phyloP scores from a whole-genome alignment of 805 yeast genomes.

The Maudiozyma saulgeensis region DNA sequence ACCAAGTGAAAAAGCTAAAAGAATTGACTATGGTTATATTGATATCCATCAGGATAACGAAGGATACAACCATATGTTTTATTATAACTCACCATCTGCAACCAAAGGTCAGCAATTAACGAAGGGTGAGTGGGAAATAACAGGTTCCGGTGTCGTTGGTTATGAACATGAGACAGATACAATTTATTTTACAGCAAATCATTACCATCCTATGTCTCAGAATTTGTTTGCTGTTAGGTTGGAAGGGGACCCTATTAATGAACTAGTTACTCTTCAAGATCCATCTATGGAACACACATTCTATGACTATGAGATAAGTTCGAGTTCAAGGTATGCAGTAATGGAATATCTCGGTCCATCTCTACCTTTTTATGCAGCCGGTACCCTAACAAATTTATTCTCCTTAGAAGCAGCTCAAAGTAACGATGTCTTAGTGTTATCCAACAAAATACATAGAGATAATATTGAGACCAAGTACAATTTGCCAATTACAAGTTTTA shows the following conservation, averaged over 20 bases:
- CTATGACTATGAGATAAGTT: conserved; percentile 45
- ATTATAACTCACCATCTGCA: conserved; percentile 39
- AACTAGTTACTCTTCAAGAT: conserved; percentile 12
- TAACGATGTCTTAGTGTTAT: conserved; percentile 8
- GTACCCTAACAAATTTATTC: conserved; percentile 11
- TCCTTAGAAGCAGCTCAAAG: conserved; percentile 8
- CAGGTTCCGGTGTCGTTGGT: conserved; percentile 35
- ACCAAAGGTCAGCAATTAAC: conserved; percentile 36
- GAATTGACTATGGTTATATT: conserved; percentile 44
- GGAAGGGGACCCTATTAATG: conserved; percentile 5
- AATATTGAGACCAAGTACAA: conserved; percentile 29
- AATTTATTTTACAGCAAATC: conserved; percentile 51
- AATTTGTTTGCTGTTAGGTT: conserved; percentile 48
- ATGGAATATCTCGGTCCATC: conserved; percentile 21
- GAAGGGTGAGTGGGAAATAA: conserved; percentile 43
- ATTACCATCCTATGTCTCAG: conserved; percentile 36
- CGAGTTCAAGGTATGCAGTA: conserved; percentile 41
- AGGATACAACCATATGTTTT: conserved; percentile 57
- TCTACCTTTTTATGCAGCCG: conserved; percentile 15
- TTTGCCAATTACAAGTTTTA: conserved; percentile 37
- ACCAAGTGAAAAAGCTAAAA: conserved; percentile 21
- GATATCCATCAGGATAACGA: conserved; percentile 44
- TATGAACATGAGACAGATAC: conserved; percentile 39
- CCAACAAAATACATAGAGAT: conserved; percentile 9
- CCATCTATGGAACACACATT: conserved; percentile 14